Conservation (phyloP, 1,284 basidiomycete genomes). For the Trametes versicolor region DNA sequence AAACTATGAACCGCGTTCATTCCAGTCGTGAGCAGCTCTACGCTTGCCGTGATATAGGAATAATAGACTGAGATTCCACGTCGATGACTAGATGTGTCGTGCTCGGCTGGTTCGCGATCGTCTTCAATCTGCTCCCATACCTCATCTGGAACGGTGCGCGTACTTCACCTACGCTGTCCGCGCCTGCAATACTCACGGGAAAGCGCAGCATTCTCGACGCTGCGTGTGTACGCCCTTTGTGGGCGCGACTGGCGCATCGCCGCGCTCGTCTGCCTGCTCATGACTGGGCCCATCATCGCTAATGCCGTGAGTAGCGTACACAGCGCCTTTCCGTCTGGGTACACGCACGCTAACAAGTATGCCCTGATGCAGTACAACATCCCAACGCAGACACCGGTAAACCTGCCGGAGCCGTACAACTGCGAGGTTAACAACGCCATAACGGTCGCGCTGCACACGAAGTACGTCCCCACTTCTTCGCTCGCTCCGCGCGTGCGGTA, state of each 20-base stretch:
- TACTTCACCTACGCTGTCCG: background rate
- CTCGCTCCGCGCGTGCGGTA: no score
- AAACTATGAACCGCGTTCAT: background rate
- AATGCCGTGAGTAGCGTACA: conserved; percentile 4
- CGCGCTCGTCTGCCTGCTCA: conserved; percentile 6
- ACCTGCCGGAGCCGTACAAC: conserved; percentile 12
- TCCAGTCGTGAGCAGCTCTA: background rate
- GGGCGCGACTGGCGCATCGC: conserved; percentile 14
- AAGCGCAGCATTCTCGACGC: conserved; percentile 7
- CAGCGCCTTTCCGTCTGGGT: background rate
- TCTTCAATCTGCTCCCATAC: conserved; percentile 14
- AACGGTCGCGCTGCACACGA: background rate
- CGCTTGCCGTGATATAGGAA: background rate
- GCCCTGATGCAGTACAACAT: conserved; percentile 6
- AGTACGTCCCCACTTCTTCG: background rate
- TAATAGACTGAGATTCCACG: background rate
- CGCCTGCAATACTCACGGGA: no score
- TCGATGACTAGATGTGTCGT: background rate
- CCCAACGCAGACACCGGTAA: conserved; percentile 5
- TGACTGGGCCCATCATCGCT: conserved; percentile 9
- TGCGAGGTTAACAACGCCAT: conserved; percentile 7
- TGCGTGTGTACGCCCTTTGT: conserved; percentile 14
- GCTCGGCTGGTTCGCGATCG: conserved; percentile 11
- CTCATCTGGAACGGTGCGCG: conserved; percentile 15
- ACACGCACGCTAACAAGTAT: background rate